These are phyloP conservation scores for Aspergillus pseudotamarii DNA, from an alignment of 2,329 filamentous ascomycete species.

Conservation along the genomic window DNA sequence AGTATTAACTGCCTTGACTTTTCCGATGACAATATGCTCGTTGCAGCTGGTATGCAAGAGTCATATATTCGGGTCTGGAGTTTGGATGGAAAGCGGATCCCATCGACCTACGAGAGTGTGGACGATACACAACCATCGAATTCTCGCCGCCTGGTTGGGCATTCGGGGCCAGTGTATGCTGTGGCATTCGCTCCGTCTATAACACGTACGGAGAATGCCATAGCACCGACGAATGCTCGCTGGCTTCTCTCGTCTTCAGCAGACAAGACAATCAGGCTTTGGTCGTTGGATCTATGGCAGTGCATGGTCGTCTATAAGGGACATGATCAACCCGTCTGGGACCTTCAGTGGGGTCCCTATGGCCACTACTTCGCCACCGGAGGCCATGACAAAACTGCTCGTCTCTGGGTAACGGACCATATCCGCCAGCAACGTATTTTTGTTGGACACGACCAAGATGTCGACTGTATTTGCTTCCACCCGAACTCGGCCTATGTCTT, in stretches of 20 bases:
- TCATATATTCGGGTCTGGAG: slow-evolving; percentile 97
- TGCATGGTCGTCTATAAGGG: slow-evolving; percentile 93
- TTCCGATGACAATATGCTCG: slow-evolving; percentile 83
- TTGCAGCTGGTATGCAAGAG: slow-evolving; percentile 86
- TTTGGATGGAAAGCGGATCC: slow-evolving; percentile 79
- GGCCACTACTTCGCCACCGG: slow-evolving; percentile 93
- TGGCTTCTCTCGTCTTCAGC: slow-evolving; percentile 84
- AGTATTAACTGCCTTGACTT: slow-evolving; percentile 94
- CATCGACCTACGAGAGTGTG: slow-evolving; percentile 63
- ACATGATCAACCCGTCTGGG: slow-evolving; percentile 86
- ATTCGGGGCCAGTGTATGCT: slow-evolving; percentile 85
- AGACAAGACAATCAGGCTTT: slow-evolving; percentile 85
- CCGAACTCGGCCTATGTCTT: slow-evolving; percentile 93
- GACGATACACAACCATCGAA: slow-evolving; percentile 66
- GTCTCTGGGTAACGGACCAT: slow-evolving; percentile 90
- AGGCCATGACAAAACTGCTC: slow-evolving; percentile 85
- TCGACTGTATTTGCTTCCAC: slow-evolving; percentile 92
- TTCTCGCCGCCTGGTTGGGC: slow-evolving; percentile 79
- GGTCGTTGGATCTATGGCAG: slow-evolving; percentile 90
- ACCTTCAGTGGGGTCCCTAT: slow-evolving; percentile 85
- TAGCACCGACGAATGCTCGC: slow-evolving; percentile 64
- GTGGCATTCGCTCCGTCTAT: slow-evolving; percentile 83
- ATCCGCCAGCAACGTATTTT: slow-evolving; percentile 86
- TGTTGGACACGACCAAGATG: slow-evolving; percentile 87
- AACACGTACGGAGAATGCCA: slow-evolving; percentile 52